Conservation (phyloP, 257 asterid species). For the Solanum clarkiae region DNA sequence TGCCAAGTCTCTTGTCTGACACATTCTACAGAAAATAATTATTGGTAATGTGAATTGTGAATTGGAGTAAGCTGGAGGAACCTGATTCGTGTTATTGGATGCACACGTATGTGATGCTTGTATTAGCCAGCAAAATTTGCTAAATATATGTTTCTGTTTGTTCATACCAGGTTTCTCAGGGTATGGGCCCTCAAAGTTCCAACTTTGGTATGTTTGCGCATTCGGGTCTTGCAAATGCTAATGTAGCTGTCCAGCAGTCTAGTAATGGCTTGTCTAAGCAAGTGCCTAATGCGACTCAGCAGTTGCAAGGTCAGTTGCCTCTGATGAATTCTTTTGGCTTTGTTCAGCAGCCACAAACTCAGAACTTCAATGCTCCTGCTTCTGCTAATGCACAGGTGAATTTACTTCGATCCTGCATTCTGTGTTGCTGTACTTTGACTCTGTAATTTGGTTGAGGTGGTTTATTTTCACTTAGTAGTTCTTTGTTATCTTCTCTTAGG, state of each 20-base stretch:
- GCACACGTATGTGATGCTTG: neutral
- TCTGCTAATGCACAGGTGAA: slow-evolving; percentile 31
- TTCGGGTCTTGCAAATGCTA: slow-evolving; percentile 19
- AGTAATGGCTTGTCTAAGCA: slow-evolving; percentile 17
- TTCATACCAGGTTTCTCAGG: neutral
- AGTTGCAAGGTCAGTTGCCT: slow-evolving; percentile 8
- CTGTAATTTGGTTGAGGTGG: neutral
- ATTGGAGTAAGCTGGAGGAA: neutral
- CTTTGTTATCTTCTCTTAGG: slow-evolving; percentile 4
- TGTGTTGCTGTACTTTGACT: slow-evolving; percentile 6
- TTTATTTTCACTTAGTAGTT: neutral
- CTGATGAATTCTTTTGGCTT: neutral
- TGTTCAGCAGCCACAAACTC: slow-evolving; percentile 1
- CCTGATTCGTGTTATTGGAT: neutral
- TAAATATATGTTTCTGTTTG: neutral
- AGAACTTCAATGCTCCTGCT: slow-evolving; percentile 13
- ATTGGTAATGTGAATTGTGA: neutral
- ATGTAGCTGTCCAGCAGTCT: slow-evolving; percentile 23
- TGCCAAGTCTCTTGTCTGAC: neutral
- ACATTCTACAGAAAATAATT: neutral
- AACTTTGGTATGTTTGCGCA: slow-evolving; percentile 24
- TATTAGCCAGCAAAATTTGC: slow-evolving; percentile 2
- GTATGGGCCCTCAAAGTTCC: slow-evolving; percentile 21
- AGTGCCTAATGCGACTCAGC: slow-evolving; percentile 18
- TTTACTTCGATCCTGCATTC: neutral